Evolutionary conservation across 2,329 filamentous ascomycete genomes (phyloP).

Genomic region (Botrytis fragariae): DNA sequence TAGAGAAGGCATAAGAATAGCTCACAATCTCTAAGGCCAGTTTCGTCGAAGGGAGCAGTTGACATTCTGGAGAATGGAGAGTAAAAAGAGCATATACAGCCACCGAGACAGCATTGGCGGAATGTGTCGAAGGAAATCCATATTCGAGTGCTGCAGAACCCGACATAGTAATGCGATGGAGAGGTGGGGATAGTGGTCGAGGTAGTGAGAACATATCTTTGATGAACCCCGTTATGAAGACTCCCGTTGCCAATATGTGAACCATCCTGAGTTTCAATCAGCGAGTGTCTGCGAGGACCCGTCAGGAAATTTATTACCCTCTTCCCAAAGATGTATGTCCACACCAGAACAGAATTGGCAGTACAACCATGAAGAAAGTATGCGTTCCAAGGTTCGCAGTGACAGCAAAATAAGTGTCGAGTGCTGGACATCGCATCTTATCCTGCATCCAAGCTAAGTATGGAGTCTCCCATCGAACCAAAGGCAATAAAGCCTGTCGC

Average conservation of each 20-base stretch:
- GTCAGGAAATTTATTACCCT: slow-evolving; percentile 59
- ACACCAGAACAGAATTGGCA: slow-evolving; percentile 97
- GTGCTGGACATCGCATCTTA: slow-evolving; percentile 72
- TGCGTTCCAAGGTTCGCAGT: slow-evolving; percentile 96
- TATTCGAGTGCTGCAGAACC: slow-evolving; percentile 94
- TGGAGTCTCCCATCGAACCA: slow-evolving; percentile 92
- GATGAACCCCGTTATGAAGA: slow-evolving; percentile 87
- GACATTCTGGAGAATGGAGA: slow-evolving; percentile 63
- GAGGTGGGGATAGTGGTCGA: slow-evolving; percentile 83
- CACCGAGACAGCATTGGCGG: slow-evolving; percentile 93
- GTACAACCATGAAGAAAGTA: slow-evolving; percentile 95
- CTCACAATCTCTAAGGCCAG: slow-evolving; percentile 64
- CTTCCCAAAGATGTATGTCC: slow-evolving; percentile 81
- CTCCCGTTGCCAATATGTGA: slow-evolving; percentile 73
- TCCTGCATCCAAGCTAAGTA: slow-evolving; percentile 87
- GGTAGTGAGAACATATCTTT: slow-evolving; percentile 94
- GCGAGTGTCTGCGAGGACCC: slow-evolving; percentile 5
- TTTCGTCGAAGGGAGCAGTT: slow-evolving; percentile 57
- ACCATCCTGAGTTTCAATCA: slow-evolving; percentile 52
- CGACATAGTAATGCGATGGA: slow-evolving; percentile 96
- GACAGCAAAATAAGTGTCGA: slow-evolving; percentile 96
- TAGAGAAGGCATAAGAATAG: slow-evolving; percentile 85
- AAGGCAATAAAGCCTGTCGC: slow-evolving; percentile 76
- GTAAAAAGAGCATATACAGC: slow-evolving; percentile 78
- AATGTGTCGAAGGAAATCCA: slow-evolving; percentile 95